Evolutionary conservation across 805 yeast species (phyloP).

Genomic region (Lipomyces yamadae): DNA sequence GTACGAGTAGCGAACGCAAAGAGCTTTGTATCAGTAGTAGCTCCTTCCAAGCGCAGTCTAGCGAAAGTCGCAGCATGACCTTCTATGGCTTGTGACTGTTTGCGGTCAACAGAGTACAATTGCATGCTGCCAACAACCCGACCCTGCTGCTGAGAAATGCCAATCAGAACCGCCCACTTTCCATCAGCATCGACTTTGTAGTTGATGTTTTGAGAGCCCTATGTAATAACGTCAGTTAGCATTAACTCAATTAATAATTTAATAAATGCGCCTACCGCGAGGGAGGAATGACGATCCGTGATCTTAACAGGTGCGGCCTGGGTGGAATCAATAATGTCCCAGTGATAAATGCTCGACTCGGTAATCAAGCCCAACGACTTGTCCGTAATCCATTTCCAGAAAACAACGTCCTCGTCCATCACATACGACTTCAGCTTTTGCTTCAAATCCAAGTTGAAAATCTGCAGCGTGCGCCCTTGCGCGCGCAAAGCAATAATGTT

Average conservation of each 20-base stretch:
- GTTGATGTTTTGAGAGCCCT: slow-evolving; percentile 85
- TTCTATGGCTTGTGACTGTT: slow-evolving; percentile 94
- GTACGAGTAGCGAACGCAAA: slow-evolving; percentile 92
- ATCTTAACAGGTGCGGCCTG: slow-evolving; percentile 77
- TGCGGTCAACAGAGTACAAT: slow-evolving; percentile 83
- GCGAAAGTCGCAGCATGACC: slow-evolving; percentile 97
- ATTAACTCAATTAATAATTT: neutral
- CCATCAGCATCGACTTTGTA: slow-evolving; percentile 77
- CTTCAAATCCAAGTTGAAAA: slow-evolving; percentile 85
- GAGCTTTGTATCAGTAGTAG: slow-evolving; percentile 74
- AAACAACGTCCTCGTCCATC: slow-evolving; percentile 84
- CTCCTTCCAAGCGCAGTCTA: slow-evolving; percentile 71
- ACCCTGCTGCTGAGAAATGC: slow-evolving; percentile 92
- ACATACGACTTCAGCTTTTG: slow-evolving; percentile 88
- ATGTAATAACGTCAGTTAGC: slow-evolving; percentile 38
- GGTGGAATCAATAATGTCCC: slow-evolving; percentile 83
- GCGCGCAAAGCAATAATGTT: slow-evolving; percentile 92
- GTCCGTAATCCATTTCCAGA: slow-evolving; percentile 91
- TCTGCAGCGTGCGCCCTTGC: slow-evolving; percentile 93
- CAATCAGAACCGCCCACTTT: slow-evolving; percentile 94
- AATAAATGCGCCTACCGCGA: slow-evolving; percentile 44
- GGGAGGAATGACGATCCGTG: slow-evolving; percentile 80
- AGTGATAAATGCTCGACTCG: slow-evolving; percentile 70
- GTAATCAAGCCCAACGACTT: slow-evolving; percentile 83
- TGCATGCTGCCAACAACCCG: slow-evolving; percentile 96